A percentile compares a stretch with the other conserved stretches of the same genome.
phyloP scores from a whole-genome alignment of 257 asterid genomes.

The Gentiana straminea region DNA sequence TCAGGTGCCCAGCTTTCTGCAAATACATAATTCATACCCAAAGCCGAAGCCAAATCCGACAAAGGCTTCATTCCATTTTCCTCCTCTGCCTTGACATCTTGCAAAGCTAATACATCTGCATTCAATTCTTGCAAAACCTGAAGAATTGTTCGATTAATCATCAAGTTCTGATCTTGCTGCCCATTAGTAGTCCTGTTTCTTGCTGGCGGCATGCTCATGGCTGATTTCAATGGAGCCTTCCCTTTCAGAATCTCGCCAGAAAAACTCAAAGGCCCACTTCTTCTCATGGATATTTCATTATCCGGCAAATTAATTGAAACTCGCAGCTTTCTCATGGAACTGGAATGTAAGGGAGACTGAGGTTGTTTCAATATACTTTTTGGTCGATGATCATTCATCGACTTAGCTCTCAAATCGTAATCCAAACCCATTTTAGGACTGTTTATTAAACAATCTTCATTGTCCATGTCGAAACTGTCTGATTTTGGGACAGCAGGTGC shows the following conservation, averaged over 20 bases:
- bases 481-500: slow-evolving; percentile 68
- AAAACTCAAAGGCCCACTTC: slow-evolving; percentile 44
- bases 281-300: slow-evolving; percentile 74
- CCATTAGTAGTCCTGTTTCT: slow-evolving; percentile 2
- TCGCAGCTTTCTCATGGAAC: slow-evolving; percentile 30
- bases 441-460: slow-evolving; percentile 8
- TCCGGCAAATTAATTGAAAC: slow-evolving; percentile 91
- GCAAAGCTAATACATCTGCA: slow-evolving; percentile 80
- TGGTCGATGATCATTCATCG: slow-evolving; percentile 48
- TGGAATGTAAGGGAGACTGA: slow-evolving; percentile 56
- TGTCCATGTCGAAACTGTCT: slow-evolving; percentile 20
- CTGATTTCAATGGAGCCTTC: slow-evolving; percentile 41
- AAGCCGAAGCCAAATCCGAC: slow-evolving; percentile 74
- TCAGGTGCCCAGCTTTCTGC: slow-evolving; percentile 99
- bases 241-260: slow-evolving; percentile 28
- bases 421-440: slow-evolving; percentile 1
- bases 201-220: slow-evolving; percentile 15
- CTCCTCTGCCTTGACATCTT: slow-evolving; percentile 93
- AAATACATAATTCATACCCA: slow-evolving; percentile 87
- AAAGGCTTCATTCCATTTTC: slow-evolving; percentile 84
- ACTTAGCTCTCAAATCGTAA: slow-evolving; percentile 26
- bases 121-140: slow-evolving; percentile 70
- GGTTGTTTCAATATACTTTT: slow-evolving; percentile 76
- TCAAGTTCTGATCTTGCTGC: slow-evolving; percentile 7
- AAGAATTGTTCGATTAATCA: slow-evolving; percentile 34